Evolutionary conservation across 2,329 filamentous ascomycete genomes (phyloP), one percentile per base, ranked within the genome.

Genomic region (Aspergillus sp.): DNA sequence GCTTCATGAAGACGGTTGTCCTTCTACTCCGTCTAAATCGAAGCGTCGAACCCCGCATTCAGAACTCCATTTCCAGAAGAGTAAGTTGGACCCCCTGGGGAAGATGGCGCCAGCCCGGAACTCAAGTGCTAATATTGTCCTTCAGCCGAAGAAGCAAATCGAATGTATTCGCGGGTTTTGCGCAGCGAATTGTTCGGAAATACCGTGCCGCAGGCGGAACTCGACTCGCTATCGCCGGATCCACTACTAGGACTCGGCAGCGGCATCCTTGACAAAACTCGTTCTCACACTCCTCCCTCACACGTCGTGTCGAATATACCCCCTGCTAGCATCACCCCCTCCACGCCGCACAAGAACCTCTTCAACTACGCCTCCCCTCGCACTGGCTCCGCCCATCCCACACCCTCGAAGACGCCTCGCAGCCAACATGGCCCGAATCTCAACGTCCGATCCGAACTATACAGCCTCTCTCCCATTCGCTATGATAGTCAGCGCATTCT

Each of bases 341-440:
- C 94, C 1, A 99, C 95, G 4, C 95, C 95, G 10, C 92, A 96
- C 77, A 98, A 97, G 79, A 99, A 99, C 67, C 85, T 99, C 45
- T 98, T 99, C 73, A 91, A 90, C 26, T 97, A 96, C 74, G 88
- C 91, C 77, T 93, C 91, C 2, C 90, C 91, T 32, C 79, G 80
- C 29, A 86, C 91, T 69, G 84, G 89, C 53, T 89, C 87, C 20
- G 90, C 90, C n/a, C 91, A 96, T 67, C 90, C 89, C 1, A 96
- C 93, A 4, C 93, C 92, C 2, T 91, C 91, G 11, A 89, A 91
- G 76, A 97, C 95, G 2, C 93, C 94, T 1, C 90, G 93, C 71
- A 94, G 90, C 69, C 87, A 92, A 56, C 89, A 95, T 80, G 91
- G 91, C 16, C 89, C 91, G 3, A 97, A 96, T 69, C 79, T 98